Base-by-base conservation (phyloP, 202 grass and related monocot species). In the Zizania palustris region DNA sequence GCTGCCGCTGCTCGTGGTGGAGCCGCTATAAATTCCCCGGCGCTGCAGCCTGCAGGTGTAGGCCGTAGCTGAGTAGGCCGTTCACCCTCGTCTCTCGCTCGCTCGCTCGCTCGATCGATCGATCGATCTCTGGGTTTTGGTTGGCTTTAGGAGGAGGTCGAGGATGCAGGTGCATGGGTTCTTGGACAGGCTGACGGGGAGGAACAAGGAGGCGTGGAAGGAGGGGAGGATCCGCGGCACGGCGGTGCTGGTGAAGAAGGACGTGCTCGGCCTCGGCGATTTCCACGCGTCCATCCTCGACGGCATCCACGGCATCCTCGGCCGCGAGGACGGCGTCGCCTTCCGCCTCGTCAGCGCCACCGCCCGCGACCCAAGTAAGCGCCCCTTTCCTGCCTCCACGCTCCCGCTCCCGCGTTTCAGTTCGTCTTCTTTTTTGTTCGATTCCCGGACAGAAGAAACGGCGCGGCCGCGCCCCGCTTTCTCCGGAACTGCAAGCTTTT, bases 311-410 rank as follows among this genome's bases (percentile, higher is more conserved):
- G 60, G 50, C 13, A 61, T 97, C 60, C 82, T 97, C 66, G 91
- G 86, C 45, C 0, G 50, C 22, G 54, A 79, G 0, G 63, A 79
- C 39, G 73, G 84, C 49, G 64, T 97, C 80, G 5, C 73, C 46
- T 85, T 97, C 76, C 84, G 67, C 1, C 94, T 97, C 76, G 82
- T 97, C 87, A 93, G 91, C 80, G 75, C 94, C 76, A 97, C 91
- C 69, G 81, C 73, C 16, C 67, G 69, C 5, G 89, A 97, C 63
- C 76, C 73, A 12, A 8, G 94, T 97, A 74, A 71, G 69, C 80
- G 0, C 7, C 11, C 1, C 44, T 2, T 0, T 57, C 0, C 12
- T 5, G 2, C 0, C 34, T 51, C 5, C 37, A 1, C 2, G 1
- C 3, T 11, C 13, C 4, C 28, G 28, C 28, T 11, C 46, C 64